phyloP scores from a whole-genome alignment of 2,329 filamentous ascomycete species.

The Neophaeococcomyces mojaviensis region DNA sequence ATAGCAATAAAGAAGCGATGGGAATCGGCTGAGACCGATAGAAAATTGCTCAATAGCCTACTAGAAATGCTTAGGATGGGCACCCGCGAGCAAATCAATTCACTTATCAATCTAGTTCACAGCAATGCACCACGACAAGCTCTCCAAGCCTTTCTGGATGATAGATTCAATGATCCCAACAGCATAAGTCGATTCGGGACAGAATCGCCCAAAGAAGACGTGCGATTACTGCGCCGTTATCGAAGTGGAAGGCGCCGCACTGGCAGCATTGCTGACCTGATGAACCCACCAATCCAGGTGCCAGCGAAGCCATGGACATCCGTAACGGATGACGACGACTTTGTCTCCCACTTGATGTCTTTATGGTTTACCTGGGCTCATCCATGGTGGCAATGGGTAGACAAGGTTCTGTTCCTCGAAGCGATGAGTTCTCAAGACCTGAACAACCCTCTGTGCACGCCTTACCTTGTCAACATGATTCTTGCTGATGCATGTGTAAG shows the following conservation, averaged over 20 bases:
- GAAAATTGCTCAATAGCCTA: background rate
- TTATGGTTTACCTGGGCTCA: constrained; percentile 30
- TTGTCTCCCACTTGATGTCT: constrained; percentile 29
- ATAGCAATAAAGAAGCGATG: background rate
- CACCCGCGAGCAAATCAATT: background rate
- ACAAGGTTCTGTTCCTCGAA: constrained; percentile 27
- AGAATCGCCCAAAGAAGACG: too few relatives aligned
- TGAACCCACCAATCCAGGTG: constrained; percentile 24
- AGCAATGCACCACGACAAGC: background rate
- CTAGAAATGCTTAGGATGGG: background rate
- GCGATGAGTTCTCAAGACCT: constrained; percentile 28
- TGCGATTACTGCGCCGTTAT: too few relatives aligned
- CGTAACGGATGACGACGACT: constrained; percentile 27
- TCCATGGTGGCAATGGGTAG: constrained; percentile 26
- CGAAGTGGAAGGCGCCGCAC: background rate
- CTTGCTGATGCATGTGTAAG: constrained; percentile 27
- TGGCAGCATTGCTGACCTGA: constrained; percentile 24
- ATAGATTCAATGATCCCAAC: background rate
- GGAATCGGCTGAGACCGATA: background rate
- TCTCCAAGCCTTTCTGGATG: constrained; percentile 1
- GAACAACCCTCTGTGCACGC: constrained; percentile 23
- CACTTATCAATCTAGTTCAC: background rate
- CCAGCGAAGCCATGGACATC: constrained; percentile 30
- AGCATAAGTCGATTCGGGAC: too few relatives aligned
- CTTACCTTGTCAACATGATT: constrained; percentile 28